phyloP scores from a whole-genome alignment of 2,329 filamentous ascomycete species.

The Pyrenophora teres region DNA sequence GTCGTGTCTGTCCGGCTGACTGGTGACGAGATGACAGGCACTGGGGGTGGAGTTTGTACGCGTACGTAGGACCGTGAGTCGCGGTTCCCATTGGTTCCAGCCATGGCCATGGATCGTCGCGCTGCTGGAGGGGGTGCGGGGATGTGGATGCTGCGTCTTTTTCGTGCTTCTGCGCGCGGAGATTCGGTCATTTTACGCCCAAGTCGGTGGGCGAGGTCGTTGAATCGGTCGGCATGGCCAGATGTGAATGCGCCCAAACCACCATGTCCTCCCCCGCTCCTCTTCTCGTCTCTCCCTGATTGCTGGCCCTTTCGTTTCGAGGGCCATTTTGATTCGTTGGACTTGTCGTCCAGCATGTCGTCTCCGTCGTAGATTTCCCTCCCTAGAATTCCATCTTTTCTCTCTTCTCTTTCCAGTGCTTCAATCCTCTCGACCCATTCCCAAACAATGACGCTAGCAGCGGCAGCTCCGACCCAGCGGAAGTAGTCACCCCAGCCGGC shows the following conservation, averaged over 20 bases:
- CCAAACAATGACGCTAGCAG: slow-evolving; percentile 96
- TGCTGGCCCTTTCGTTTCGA: slow-evolving; percentile 46
- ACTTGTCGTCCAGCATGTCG: slow-evolving; percentile 78
- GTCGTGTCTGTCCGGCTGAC: slow-evolving; percentile 65
- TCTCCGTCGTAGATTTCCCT: slow-evolving; percentile 92
- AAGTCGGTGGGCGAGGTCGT: slow-evolving; percentile 34
- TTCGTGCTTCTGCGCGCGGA: slow-evolving; percentile 33
- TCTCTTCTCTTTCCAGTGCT: slow-evolving; percentile 86
- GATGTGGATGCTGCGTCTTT: slow-evolving; percentile 41
- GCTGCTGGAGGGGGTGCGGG: slow-evolving; percentile 38
- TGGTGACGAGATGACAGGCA: slow-evolving; percentile 57
- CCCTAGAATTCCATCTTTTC: slow-evolving; percentile 89
- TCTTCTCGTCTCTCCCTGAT: slow-evolving; percentile 40
- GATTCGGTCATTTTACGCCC: slow-evolving; percentile 36
- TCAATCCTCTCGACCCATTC: slow-evolving; percentile 98
- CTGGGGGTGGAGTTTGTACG: slow-evolving; percentile 47
- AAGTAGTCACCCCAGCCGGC: slow-evolving; percentile 96
- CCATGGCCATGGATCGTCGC: slow-evolving; percentile 30
- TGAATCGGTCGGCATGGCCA: slow-evolving; percentile 31
- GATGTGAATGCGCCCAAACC: slow-evolving; percentile 33
- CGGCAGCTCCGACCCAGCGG: slow-evolving; percentile 92
- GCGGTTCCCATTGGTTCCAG: slow-evolving; percentile 27
- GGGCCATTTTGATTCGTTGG: slow-evolving; percentile 59
- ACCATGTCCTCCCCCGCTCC: slow-evolving; percentile 28
- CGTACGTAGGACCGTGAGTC: slow-evolving; percentile 37